A percentile compares a stretch with the other conserved stretches of the same genome.
phyloP scores from a whole-genome alignment of 2,329 filamentous ascomycete species.

The Pseudogymnoascus destructans region DNA sequence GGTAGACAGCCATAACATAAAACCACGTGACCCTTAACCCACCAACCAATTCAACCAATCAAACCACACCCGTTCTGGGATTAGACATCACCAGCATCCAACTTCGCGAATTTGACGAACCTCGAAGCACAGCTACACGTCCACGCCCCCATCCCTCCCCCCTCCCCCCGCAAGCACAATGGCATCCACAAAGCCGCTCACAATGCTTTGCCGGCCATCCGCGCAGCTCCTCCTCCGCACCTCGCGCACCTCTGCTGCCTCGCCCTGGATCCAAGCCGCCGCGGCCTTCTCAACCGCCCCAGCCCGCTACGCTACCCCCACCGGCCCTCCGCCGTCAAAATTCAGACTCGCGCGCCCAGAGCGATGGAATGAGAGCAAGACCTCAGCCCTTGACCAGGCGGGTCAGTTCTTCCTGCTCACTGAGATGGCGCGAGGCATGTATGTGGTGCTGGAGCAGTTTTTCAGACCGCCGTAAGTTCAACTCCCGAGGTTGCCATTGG shows the following conservation, averaged over 20 bases:
- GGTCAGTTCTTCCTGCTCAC: conserved; percentile 92
- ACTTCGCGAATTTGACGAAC: conserved; percentile 14
- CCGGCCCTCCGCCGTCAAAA: conserved; percentile 63
- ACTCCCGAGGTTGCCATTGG: not conserved
- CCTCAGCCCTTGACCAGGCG: conserved; percentile 66
- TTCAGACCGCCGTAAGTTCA: conserved; percentile 81
- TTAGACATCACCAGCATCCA: conserved; percentile 7
- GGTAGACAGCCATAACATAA: not conserved
- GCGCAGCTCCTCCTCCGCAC: conserved; percentile 20
- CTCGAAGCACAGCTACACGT: conserved; percentile 10
- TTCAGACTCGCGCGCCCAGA: conserved; percentile 65
- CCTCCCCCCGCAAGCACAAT: conserved; percentile 19
- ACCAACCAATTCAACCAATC: conserved; percentile 1
- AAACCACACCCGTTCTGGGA: not conserved
- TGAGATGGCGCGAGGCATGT: conserved; percentile 97
- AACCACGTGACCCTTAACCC: not conserved
- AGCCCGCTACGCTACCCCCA: conserved; percentile 44
- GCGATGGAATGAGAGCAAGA: conserved; percentile 68
- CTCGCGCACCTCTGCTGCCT: conserved; percentile 18
- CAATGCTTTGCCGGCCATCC: conserved; percentile 26
- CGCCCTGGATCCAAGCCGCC: conserved; percentile 8
- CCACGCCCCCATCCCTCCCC: conserved; percentile 16
- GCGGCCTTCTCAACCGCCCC: conserved; percentile 22
- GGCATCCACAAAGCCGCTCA: conserved; percentile 27
- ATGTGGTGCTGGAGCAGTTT: conserved; percentile 92